Evolutionary conservation across 768 basidiomycete genomes (phyloP), one percentile per base, ranked within the genome.

Genomic region (Leccinum boreale): DNA sequence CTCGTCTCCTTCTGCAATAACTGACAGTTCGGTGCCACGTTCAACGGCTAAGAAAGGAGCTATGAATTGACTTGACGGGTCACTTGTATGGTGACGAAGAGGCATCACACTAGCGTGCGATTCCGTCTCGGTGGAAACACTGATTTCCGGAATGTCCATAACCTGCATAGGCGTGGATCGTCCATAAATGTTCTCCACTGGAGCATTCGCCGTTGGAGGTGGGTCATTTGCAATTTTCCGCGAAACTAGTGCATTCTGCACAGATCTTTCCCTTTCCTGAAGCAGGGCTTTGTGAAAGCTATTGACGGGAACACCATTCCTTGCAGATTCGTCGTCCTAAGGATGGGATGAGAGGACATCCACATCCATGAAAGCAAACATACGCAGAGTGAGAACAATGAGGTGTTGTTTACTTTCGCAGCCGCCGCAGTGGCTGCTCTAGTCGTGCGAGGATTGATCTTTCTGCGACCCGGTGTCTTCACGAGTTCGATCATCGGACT

Each of bases 381-480:
- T 61, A 87, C 87, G 69, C 84, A 79, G 7, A 80, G 66, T 14
- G 79, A 78, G 36, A 79, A 60, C 0, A 73, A 65, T 15, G 77
- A 67, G 10, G 76, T 64, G 10, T 68, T 74, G 50, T 77, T 79
- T 56, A 79, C 72, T 66, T 81, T 84, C 9, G 80, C 80, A 5
- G 77, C 66, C 4, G 73, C 69, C 17, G 68, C 67, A 11, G 69
- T 61, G 24, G 69, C 74, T n/a, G 77, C 68, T 62, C 82, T 82
- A 17, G 80, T 75, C 62, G 79, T 82, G 62, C 78, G 82, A 4
- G 75, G 74, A 14, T 79, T 70, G 50, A 76, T 78, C 73, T 82
- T 89, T 71, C 83, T 90, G 46, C 90, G 82, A 29, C 88, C 85
- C 14, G 91, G 91, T 1, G 92, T 93, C 74, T 93, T 93, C 3